Evolutionary conservation across 441 rosid species (phyloP).

Genomic region (Theobroma grandiflorum): DNA sequence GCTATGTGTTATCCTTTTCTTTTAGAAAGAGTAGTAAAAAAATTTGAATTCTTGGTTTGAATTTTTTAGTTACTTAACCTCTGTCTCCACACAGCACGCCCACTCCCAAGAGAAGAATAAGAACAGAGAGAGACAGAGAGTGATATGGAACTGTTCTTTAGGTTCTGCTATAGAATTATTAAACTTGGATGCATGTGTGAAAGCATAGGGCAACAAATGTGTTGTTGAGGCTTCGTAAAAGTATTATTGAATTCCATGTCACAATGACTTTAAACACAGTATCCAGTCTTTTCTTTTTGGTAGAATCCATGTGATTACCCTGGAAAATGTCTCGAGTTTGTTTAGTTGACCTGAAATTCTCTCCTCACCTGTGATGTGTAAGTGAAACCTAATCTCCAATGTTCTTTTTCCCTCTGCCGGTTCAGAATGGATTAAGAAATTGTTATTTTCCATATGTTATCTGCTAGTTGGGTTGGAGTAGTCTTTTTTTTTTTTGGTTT

Average conservation of each 20-base stretch:
- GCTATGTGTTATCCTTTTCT: neutral
- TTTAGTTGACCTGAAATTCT: slow-evolving; percentile 8
- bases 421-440: neutral
- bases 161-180: neutral
- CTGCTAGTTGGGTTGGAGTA: neutral
- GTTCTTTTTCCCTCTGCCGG: neutral
- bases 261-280: neutral
- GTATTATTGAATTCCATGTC: neutral
- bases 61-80: neutral
- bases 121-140: neutral
- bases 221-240: neutral
- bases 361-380: neutral
- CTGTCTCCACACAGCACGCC: neutral
- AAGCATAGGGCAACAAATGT: neutral
- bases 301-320: neutral
- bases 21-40: neutral
- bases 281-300: neutral
- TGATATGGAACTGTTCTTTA: slow-evolving; percentile 18
- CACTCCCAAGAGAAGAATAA: neutral
- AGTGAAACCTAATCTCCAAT: neutral
- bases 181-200: neutral
- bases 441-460: neutral
- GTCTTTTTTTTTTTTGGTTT: neutral
- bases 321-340: neutral
- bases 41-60: neutral